phyloP scores from a whole-genome alignment of 2,329 filamentous ascomycete species.

The Periconia macrospinosa region DNA sequence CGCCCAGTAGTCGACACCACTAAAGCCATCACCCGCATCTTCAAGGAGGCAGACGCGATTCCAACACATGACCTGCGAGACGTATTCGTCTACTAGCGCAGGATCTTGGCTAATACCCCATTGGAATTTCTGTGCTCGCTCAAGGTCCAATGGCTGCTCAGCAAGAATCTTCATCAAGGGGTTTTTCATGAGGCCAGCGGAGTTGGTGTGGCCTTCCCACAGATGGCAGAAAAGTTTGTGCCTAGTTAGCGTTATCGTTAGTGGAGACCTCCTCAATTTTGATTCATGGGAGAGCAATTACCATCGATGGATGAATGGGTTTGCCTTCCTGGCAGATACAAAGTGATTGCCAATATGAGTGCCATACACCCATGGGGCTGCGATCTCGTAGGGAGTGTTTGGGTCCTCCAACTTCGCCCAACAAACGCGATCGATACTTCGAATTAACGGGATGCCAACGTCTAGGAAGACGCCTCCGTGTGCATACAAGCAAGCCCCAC shows the following conservation, averaged over 20 bases:
- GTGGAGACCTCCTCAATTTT: background rate
- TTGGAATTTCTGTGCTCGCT: background rate
- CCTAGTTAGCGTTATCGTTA: background rate
- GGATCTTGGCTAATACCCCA: background rate
- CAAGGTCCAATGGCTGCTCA: background rate
- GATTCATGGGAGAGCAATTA: background rate
- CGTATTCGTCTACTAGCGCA: background rate
- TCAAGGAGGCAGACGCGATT: background rate
- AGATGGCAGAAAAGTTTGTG: constrained; percentile 1
- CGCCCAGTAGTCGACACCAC: constrained; percentile 1
- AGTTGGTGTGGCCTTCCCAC: constrained; percentile 1
- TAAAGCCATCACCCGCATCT: background rate
- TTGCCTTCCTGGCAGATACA: constrained; percentile 1
- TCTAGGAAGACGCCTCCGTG: constrained; percentile 1
- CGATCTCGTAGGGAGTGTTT: background rate
- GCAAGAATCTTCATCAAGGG: background rate
- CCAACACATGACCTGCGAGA: background rate
- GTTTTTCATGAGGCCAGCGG: background rate
- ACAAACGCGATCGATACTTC: background rate
- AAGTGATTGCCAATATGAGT: background rate
- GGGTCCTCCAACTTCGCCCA: background rate
- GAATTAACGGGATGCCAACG: background rate
- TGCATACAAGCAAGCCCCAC: background rate
- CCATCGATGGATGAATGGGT: background rate
- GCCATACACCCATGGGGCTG: background rate